Evolutionary conservation across 306 rosid genomes (phyloP).

Genomic region (Quercus glauca): DNA sequence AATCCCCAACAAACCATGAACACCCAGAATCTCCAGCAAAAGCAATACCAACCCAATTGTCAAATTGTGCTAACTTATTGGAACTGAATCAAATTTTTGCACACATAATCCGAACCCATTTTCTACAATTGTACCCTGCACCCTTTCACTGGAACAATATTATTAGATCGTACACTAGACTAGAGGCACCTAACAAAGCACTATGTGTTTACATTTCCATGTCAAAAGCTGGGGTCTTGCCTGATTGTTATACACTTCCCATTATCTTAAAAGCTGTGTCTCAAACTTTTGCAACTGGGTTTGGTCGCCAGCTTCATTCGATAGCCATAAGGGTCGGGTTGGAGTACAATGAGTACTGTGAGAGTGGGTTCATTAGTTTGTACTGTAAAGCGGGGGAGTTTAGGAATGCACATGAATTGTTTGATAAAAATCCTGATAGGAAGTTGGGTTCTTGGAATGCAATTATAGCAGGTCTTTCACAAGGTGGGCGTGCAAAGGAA

Average conservation of each 20-base stretch:
- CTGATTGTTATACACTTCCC: slow-evolving; percentile 67
- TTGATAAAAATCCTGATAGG: slow-evolving; percentile 60
- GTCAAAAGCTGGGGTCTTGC: slow-evolving; percentile 49
- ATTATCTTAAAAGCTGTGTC: slow-evolving; percentile 57
- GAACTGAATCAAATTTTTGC: slow-evolving; percentile 43
- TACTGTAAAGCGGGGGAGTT: slow-evolving; percentile 64
- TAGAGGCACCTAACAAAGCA: slow-evolving; percentile 46
- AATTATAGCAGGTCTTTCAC: slow-evolving; percentile 58
- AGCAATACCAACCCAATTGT: slow-evolving; percentile 29
- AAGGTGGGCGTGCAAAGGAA: slow-evolving; percentile 52
- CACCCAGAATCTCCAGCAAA: slow-evolving; percentile 19
- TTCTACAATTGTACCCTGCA: slow-evolving; percentile 38
- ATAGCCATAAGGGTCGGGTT: slow-evolving; percentile 51
- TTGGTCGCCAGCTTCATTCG: slow-evolving; percentile 64
- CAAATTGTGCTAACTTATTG: slow-evolving; percentile 24
- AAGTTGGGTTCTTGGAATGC: slow-evolving; percentile 85
- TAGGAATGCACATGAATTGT: slow-evolving; percentile 49
- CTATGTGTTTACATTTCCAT: slow-evolving; percentile 38
- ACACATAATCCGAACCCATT: slow-evolving; percentile 37
- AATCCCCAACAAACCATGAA: neutral
- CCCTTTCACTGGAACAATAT: slow-evolving; percentile 69
- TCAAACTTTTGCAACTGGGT: slow-evolving; percentile 25
- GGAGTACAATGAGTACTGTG: slow-evolving; percentile 56
- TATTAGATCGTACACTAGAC: slow-evolving; percentile 54
- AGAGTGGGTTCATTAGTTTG: slow-evolving; percentile 55